A percentile compares a stretch with the other conserved stretches of the same genome.
Conservation (phyloP, 164 flowering plant genomes). For the Buxus sempervirens region DNA sequence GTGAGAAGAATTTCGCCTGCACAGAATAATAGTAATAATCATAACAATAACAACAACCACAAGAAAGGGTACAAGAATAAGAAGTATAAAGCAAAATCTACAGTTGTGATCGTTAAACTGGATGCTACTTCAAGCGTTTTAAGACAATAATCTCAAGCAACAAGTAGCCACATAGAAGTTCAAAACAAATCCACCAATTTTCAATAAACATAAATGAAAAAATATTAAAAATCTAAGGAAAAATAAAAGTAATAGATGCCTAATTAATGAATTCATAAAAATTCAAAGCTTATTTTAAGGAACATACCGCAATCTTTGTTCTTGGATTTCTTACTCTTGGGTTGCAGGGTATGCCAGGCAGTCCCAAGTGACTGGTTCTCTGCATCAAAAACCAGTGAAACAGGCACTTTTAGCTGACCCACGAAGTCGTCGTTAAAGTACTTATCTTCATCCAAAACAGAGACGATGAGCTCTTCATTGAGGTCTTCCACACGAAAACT, state of each 20-base stretch:
- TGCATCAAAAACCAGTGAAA: constrained; percentile 64
- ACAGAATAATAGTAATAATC: background rate
- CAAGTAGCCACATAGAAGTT: too few relatives aligned
- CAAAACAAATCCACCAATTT: too few relatives aligned
- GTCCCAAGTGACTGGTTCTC: constrained; percentile 60
- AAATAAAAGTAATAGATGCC: background rate
- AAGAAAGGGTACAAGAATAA: background rate
- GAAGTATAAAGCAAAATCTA: background rate
- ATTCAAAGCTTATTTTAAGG: background rate
- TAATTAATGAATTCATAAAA: background rate
- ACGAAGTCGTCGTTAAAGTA: constrained; percentile 84
- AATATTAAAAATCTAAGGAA: too few relatives aligned
- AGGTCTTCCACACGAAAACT: constrained; percentile 79
- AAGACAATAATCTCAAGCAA: background rate
- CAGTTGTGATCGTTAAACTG: background rate
- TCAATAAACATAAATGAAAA: background rate
- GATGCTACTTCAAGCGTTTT: background rate
- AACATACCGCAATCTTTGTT: constrained; percentile 69
- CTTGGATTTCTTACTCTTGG: constrained; percentile 72
- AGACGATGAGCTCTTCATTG: constrained; percentile 59
- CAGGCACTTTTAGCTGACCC: constrained; percentile 61
- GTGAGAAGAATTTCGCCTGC: constrained; percentile 83
- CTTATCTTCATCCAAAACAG: constrained; percentile 84
- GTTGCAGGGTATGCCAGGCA: constrained; percentile 70
- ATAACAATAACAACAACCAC: background rate